Evolutionary conservation across 2,329 filamentous ascomycete species (phyloP), one percentile per base, ranked within the genome.

Genomic region (Ophiostoma triangulosporum): DNA sequence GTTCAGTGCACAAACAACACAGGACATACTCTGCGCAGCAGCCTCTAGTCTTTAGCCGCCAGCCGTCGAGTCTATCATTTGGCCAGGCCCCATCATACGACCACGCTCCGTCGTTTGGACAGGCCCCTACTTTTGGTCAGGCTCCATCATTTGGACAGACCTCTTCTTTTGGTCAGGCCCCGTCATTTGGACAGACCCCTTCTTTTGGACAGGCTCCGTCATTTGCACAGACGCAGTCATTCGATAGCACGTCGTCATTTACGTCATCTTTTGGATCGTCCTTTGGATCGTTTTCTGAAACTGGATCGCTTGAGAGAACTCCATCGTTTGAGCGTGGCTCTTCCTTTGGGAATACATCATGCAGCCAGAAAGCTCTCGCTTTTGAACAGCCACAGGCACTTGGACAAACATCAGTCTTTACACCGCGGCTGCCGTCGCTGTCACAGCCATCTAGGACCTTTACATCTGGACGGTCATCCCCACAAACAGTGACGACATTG

Each of bases 1-100:
- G 5, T 14, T 15, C 8, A 20, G 7, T 12, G 7, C 24, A 24
- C 14, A 17, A 43, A 14, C 38, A 43, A 20, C 11, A 38, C 24
- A 20, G 38, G 20, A 24, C 38, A 26, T 43, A 26, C 20, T 43
- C 46, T 6, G 26, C 45, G 22, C 45, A 56, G 53, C 59, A 15
- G 6, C 49, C 35, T 24, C 14, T 9, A 32, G 26, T 7, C 12
- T 26, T 29, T 29, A 32, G 33, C 31, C 45, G 3, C 8, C 7
- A 11, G 33, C 22, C 26, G 9, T 29, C 43, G n/a, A n/a, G n/a
- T 29, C 14, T 24, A 6, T 15, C 38, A 2, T 46, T 46, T 46
- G 43, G 26, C 24, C 43, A 46, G 43, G 26, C 43, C 12, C 43
- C 43, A 7, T 46, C 43, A 17, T 46, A 46, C 12, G 43, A 29